phyloP scores from a whole-genome alignment of 2,329 filamentous ascomycete species.

The Magnaporthiopsis poae region DNA sequence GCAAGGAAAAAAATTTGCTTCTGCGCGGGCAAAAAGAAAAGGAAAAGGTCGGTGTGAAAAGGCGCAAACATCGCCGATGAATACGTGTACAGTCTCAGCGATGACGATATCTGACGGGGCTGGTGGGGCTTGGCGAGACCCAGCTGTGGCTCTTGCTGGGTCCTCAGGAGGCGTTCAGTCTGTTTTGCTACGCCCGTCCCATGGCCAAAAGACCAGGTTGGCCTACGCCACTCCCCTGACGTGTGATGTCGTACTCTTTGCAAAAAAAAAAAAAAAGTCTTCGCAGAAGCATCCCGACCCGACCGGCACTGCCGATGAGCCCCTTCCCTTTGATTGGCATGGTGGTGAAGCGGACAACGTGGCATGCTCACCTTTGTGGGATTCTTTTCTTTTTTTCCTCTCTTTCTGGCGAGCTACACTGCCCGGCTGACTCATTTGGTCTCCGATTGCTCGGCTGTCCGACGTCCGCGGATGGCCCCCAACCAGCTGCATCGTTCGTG shows the following conservation, averaged over 20 bases:
- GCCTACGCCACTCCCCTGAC: neutral
- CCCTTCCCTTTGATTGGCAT: too few species aligned
- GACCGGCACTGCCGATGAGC: too few species aligned
- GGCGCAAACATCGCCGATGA: neutral
- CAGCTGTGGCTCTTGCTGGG: neutral
- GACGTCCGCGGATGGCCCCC: neutral
- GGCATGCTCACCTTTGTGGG: neutral
- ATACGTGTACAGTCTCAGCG: neutral
- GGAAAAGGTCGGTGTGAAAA: neutral
- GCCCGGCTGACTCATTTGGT: neutral
- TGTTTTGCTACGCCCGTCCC: neutral
- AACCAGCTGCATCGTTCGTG: neutral
- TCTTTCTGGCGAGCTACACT: neutral
- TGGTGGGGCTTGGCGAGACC: neutral
- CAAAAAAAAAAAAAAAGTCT: neutral
- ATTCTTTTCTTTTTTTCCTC: neutral
- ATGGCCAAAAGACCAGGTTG: neutral
- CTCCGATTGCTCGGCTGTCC: neutral
- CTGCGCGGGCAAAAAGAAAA: neutral
- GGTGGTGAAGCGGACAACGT: too few species aligned
- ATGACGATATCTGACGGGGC: neutral
- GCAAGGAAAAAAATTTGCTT: neutral
- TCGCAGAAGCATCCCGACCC: neutral
- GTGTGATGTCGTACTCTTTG: neutral
- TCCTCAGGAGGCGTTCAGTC: neutral